Conservation (phyloP, 495 filamentous ascomycete species). For the Penicillium argentinense region DNA sequence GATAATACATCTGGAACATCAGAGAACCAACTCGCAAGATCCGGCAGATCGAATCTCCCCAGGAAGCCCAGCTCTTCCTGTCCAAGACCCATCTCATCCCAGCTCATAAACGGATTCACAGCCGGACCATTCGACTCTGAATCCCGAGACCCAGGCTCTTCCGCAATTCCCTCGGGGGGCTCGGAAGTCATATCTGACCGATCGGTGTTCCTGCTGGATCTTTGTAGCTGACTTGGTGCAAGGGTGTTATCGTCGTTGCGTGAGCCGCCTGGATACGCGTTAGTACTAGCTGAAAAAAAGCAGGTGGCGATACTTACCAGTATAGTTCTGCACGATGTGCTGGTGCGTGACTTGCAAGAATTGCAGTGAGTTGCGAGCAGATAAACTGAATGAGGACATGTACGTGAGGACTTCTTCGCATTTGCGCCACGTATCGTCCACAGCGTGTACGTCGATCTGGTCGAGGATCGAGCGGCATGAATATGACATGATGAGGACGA, state of each 20-base stretch:
- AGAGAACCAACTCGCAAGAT: conserved; percentile 40
- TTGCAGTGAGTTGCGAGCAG: conserved; percentile 33
- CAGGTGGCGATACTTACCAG: conserved; percentile 6
- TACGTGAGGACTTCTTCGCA: conserved; percentile 26
- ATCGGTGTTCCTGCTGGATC: background rate
- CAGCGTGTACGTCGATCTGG: conserved; percentile 12
- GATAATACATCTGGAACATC: conserved; percentile 27
- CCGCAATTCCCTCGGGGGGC: background rate
- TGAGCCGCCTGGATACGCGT: background rate
- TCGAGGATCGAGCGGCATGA: conserved; percentile 27
- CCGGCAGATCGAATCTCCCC: conserved; percentile 28
- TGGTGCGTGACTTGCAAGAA: conserved; percentile 29
- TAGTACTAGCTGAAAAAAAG: background rate
- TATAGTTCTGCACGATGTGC: conserved; percentile 26
- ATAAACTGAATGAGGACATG: conserved; percentile 32
- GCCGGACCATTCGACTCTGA: conserved; percentile 2
- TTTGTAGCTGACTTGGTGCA: conserved; percentile 2
- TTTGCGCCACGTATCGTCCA: conserved; percentile 31
- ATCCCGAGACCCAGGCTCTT: conserved; percentile 1
- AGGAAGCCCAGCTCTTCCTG: conserved; percentile 33
- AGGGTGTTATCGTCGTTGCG: conserved; percentile 4
- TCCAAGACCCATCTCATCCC: conserved; percentile 24
- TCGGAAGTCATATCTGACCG: conserved; percentile 1
- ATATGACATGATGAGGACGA: conserved; percentile 42
- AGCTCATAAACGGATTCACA: conserved; percentile 20